Base-by-base conservation (phyloP, 2,329 filamentous ascomycete species). In the Fusarium armeniacum region DNA sequence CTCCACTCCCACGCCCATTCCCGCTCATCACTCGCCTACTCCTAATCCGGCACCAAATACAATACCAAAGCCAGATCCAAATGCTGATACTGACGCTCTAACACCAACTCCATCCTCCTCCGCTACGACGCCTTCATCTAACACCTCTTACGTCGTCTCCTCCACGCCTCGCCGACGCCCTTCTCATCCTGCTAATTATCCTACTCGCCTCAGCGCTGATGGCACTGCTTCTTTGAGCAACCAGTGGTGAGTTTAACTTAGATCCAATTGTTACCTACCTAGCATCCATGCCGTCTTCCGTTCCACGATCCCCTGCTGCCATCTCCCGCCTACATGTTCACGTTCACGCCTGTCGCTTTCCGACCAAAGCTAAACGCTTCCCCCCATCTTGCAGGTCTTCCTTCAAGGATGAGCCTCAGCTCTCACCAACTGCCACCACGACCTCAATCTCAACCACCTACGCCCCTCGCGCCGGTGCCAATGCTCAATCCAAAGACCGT, bases 401-500 rank as follows among this genome's bases (percentile, higher is more conserved):
- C 49, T 74, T 70, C 57, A 77, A 78, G 64, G 81, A 81, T 74
- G 81, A 82, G 58, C 72, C 74, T 69, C 84, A 85, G 73, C 77
- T 85, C 72, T 87, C 86, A 66, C 85, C 85, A 50, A 79, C 81
- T 62, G 83, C 83, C 36, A 82, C 82, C 57, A 80, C 85, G 47
- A 78, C 81, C 58, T 80, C 85, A 51, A 78, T 80, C 59, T 82
- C 83, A 36, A 82, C 82, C 57, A 80, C 80, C 40, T 78, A 80
- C 68, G 80, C 80, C 66, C 77, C 81, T 71, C 82, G 82, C 76
- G 76, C 80, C 72, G 78, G 80, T 66, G 76, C 70, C 70, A 70
- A 70, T 84, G 72, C 82, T 81, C 54, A 80, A 62, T 82, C 82
- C 64, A 80, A 82, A 78, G 87, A 87, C 69, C 86, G 84, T 74